A percentile compares a stretch with the other conserved stretches of the same genome.
These are phyloP conservation scores for Lecanicillium sp. DNA, from an alignment of 2,329 filamentous ascomycete genomes.

Conservation along the genomic window DNA sequence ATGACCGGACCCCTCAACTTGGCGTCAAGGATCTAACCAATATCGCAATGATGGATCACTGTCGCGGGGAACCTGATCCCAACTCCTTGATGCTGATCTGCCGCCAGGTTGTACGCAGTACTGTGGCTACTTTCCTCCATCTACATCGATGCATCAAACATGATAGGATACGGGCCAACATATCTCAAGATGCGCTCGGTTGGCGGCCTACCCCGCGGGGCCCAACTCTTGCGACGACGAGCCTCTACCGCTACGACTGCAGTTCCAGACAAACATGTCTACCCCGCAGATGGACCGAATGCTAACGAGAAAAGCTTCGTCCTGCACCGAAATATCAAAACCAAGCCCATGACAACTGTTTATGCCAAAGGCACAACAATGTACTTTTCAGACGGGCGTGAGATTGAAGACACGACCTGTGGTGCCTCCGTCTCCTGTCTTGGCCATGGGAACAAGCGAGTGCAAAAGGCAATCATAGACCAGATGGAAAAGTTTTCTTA, in stretches of 20 bases:
- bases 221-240: background rate
- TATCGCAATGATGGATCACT: slow-evolving; percentile 6
- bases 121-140: too few species aligned
- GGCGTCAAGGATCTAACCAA: slow-evolving; percentile 2
- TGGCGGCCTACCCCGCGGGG: too few species aligned
- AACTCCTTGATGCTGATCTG: too few species aligned
- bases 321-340: slow-evolving; percentile 9
- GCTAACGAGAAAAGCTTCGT: background rate
- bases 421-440: slow-evolving; percentile 10
- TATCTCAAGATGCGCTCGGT: too few species aligned
- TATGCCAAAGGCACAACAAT: slow-evolving; percentile 33
- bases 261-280: background rate
- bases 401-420: slow-evolving; percentile 8
- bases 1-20: slow-evolving; percentile 3
- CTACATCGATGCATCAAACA: background rate
- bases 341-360: slow-evolving; percentile 25
- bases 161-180: too few species aligned
- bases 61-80: background rate
- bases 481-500: slow-evolving; percentile 14
- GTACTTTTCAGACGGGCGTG: slow-evolving; percentile 1
- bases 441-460: slow-evolving; percentile 6
- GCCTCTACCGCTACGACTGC: slow-evolving; percentile 2
- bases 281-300: too few species aligned
- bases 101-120: too few species aligned
- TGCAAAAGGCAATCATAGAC: slow-evolving; percentile 34